These are phyloP conservation scores for Cymbopogon citratus DNA, from an alignment of 176 grass and related monocot species.

Conservation along the genomic window DNA sequence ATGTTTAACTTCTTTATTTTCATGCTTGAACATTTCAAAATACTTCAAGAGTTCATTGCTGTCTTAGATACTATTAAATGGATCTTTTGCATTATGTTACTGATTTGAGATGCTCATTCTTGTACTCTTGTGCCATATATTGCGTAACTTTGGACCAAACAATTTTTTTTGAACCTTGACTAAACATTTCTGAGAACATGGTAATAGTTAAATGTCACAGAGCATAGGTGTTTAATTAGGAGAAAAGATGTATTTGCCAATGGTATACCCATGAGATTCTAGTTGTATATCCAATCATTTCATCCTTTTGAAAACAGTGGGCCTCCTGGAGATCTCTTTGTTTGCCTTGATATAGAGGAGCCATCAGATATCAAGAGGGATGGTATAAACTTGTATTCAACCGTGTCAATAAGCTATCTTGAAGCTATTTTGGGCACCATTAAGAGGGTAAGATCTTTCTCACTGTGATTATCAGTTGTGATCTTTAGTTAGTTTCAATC, in stretches of 20 bases:
- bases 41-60: conserved; percentile 11
- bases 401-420: conserved; percentile 74
- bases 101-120: not conserved
- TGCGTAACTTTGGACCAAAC: not conserved
- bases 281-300: not conserved
- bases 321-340: conserved; percentile 93
- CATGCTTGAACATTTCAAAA: not conserved
- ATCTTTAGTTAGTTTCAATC: conserved; percentile 19
- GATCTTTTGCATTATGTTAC: not conserved
- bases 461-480: not conserved
- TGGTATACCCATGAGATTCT: not conserved
- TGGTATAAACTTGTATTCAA: conserved; percentile 92
- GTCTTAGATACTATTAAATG: conserved; percentile 8
- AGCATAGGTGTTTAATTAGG: not conserved
- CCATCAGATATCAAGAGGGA: conserved; percentile 91
- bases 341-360: conserved; percentile 95
- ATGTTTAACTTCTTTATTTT: conserved; percentile 19
- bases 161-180: no score
- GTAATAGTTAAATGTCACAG: not conserved
- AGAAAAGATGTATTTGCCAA: not conserved
- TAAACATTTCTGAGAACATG: not conserved
- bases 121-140: not conserved
- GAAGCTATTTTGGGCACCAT: conserved; percentile 90
- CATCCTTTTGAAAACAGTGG: conserved; percentile 50
- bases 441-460: conserved; percentile 48